Evolutionary conservation across 225 moss, liverwort and hornwort genomes (phyloP).

Genomic region (Ulota crispa): DNA sequence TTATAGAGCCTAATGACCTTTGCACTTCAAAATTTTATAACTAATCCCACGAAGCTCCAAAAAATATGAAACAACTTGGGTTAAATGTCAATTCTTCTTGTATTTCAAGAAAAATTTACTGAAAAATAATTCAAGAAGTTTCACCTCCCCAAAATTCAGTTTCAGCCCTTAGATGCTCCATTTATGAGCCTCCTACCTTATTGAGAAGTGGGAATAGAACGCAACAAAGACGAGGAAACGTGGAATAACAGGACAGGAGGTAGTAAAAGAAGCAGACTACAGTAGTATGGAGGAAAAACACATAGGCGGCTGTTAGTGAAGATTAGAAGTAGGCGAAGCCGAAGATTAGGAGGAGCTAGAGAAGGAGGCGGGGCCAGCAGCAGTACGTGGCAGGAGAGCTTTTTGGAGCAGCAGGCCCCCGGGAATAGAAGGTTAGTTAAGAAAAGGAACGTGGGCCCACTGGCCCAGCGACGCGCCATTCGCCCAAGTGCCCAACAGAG

Average conservation of each 20-base stretch:
- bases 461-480: neutral
- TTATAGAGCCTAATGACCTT: too few relatives aligned
- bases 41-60: too few relatives aligned
- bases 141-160: too few relatives aligned
- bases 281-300: neutral
- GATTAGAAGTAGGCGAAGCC: neutral
- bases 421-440: conserved; percentile 38
- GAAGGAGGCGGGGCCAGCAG: neutral
- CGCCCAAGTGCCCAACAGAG: neutral
- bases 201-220: too few relatives aligned
- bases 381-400: neutral
- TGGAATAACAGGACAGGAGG: neutral
- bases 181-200: too few relatives aligned
- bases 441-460: conserved; percentile 12
- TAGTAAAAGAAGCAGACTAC: too few relatives aligned
- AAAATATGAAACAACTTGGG: too few relatives aligned
- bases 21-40: too few relatives aligned
- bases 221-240: neutral
- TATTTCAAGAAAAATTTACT: too few relatives aligned
- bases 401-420: conserved; percentile 1
- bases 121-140: too few relatives aligned
- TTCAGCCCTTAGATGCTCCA: too few relatives aligned
- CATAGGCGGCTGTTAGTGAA: neutral
- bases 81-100: too few relatives aligned
- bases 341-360: neutral